Evolutionary conservation across 331 rosid species (phyloP).

Genomic region (Phaseolus coccineus): DNA sequence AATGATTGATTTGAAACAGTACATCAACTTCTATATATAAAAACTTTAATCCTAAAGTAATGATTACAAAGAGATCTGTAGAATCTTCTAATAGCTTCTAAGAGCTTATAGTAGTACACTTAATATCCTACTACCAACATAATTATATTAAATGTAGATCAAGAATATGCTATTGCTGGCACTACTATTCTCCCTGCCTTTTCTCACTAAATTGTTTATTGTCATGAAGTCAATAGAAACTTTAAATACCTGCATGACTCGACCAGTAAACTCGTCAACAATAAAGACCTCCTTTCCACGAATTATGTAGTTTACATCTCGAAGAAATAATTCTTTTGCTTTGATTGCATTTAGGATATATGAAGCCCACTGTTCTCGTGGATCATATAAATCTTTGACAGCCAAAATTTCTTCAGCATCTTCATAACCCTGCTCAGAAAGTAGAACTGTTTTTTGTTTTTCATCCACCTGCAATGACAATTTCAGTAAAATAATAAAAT

Average conservation of each 20-base stretch:
- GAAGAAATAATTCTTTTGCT: slow-evolving; percentile 94
- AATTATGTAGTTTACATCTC: slow-evolving; percentile 88
- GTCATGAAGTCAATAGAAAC: slow-evolving; percentile 21
- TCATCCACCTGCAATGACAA: slow-evolving; percentile 86
- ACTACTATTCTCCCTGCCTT: slow-evolving; percentile 8
- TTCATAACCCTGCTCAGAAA: slow-evolving; percentile 96
- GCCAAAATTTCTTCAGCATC: slow-evolving; percentile 93
- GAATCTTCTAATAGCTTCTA: no score
- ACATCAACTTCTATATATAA: no score
- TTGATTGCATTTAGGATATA: slow-evolving; percentile 91
- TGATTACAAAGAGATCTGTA: no score
- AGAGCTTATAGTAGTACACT: no score
- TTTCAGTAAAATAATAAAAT: slow-evolving; percentile 15
- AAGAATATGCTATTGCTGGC: slow-evolving; percentile 33
- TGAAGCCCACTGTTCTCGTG: slow-evolving; percentile 98
- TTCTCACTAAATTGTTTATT: slow-evolving; percentile 18
- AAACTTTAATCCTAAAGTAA: no score
- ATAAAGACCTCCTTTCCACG: slow-evolving; percentile 94
- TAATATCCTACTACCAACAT: no score
- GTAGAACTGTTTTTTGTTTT: slow-evolving; percentile 86
- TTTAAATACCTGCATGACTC: slow-evolving; percentile 92
- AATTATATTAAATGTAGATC: slow-evolving; percentile 19
- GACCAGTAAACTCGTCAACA: slow-evolving; percentile 97
- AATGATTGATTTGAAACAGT: no score
- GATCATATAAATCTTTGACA: slow-evolving; percentile 95